A percentile compares a stretch with the other conserved stretches of the same genome.
Conservation (phyloP, 768 basidiomycete genomes). For the Kwoniella heveanensis region DNA sequence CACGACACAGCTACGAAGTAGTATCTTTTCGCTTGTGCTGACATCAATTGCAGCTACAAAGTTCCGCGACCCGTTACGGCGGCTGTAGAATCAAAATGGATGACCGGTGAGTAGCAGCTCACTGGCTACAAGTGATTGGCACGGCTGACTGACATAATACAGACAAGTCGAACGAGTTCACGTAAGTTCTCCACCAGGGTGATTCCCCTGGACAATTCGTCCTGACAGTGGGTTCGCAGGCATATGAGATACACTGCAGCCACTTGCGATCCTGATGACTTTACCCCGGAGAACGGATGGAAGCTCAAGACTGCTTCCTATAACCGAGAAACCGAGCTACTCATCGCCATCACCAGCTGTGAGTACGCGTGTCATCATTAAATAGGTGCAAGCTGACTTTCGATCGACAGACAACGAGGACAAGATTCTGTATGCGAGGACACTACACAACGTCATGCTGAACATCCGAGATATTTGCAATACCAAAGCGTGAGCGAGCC, state of each 20-base stretch:
- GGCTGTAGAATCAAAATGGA: conserved; percentile 79
- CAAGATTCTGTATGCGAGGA: conserved; percentile 59
- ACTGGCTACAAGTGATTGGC: too few relatives aligned
- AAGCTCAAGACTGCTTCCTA: conserved; percentile 28
- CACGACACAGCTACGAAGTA: too few relatives aligned
- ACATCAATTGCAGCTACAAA: conserved; percentile 60
- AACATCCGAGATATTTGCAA: conserved; percentile 66
- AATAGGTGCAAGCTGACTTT: conserved; percentile 63
- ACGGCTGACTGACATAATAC: background rate
- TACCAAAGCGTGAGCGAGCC: conserved; percentile 59
- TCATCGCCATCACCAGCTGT: conserved; percentile 39
- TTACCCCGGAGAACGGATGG: conserved; percentile 68
- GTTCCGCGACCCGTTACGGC: conserved; percentile 81
- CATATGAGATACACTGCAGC: conserved; percentile 56
- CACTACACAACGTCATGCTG: conserved; percentile 92
- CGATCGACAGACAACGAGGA: conserved; percentile 48
- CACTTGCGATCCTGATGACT: conserved; percentile 53
- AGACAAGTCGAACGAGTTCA: conserved; percentile 78
- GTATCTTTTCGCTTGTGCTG: too few relatives aligned
- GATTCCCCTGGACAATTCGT: conserved; percentile 78
- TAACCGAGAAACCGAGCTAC: conserved; percentile 44
- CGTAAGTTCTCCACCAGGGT: conserved; percentile 61
- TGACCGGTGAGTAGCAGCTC: conserved; percentile 47
- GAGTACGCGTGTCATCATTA: conserved; percentile 40
- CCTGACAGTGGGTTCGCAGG: conserved; percentile 90